These are phyloP conservation scores for Parmales sp. DNA, from an alignment of 108 stramenopile genomes.

Conservation along the genomic window DNA sequence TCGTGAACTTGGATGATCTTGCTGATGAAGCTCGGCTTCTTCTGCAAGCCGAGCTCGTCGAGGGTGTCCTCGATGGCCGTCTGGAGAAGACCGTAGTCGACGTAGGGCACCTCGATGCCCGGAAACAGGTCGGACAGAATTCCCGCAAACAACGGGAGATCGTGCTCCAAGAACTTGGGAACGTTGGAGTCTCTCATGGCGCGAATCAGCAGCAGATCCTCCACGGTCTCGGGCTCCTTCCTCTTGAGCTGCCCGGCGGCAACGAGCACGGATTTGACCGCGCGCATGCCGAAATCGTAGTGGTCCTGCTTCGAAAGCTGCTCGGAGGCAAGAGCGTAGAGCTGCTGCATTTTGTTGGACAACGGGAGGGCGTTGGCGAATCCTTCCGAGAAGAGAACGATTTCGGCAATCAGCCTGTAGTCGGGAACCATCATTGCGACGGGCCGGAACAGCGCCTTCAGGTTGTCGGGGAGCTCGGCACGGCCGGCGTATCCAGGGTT, in stretches of 20 bases:
- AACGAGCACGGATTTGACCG: slow-evolving; percentile 51
- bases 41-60: slow-evolving; percentile 19
- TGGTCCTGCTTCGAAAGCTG: slow-evolving; percentile 54
- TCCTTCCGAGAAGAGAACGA: slow-evolving; percentile 53
- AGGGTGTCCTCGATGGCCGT: slow-evolving; percentile 33
- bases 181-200: slow-evolving; percentile 56
- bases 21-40: slow-evolving; percentile 32
- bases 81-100: slow-evolving; percentile 48
- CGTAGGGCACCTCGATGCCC: slow-evolving; percentile 43
- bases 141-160: slow-evolving; percentile 47
- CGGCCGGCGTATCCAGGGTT: slow-evolving; percentile 59
- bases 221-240: slow-evolving; percentile 47
- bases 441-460: slow-evolving; percentile 50
- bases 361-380: slow-evolving; percentile 36
- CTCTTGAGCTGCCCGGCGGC: slow-evolving; percentile 57
- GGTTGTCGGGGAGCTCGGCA: slow-evolving; percentile 31
- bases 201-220: slow-evolving; percentile 49
- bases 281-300: slow-evolving; percentile 61
- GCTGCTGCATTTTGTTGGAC: slow-evolving; percentile 55
- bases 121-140: slow-evolving; percentile 50
- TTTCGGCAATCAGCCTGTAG: slow-evolving; percentile 62
- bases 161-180: slow-evolving; percentile 53
- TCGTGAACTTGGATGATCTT: slow-evolving; percentile 59
- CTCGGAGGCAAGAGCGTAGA: slow-evolving; percentile 51
- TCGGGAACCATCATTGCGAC: slow-evolving; percentile 71